These are phyloP conservation scores for Taiozyma onychis DNA, from an alignment of 1,139 yeast species.

Conservation along the genomic window DNA sequence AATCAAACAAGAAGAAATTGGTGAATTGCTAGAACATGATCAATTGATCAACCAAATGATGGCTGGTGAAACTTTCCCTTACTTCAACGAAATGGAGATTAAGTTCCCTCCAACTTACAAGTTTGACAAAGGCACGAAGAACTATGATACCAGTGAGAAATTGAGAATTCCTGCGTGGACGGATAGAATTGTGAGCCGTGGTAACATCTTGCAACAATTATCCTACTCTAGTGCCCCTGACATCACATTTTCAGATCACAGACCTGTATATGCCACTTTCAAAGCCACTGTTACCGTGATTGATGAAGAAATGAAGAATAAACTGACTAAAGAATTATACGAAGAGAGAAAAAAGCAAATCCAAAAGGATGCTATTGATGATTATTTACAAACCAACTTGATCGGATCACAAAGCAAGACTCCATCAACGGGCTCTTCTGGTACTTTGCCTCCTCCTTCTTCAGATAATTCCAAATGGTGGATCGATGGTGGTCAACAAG, in stretches of 20 bases:
- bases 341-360: slow-evolving; percentile 34
- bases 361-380: slow-evolving; percentile 23
- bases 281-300: slow-evolving; percentile 61
- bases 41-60: slow-evolving; percentile 82
- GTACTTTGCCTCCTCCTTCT: slow-evolving; percentile 79
- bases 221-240: slow-evolving; percentile 58
- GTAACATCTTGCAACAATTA: slow-evolving; percentile 53
- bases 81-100: slow-evolving; percentile 75
- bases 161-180: slow-evolving; percentile 97
- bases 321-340: slow-evolving; percentile 57
- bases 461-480: slow-evolving; percentile 86
- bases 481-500: slow-evolving; percentile 74
- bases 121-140: slow-evolving; percentile 81
- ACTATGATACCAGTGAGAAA: slow-evolving; percentile 87
- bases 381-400: background rate
- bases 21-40: slow-evolving; percentile 60
- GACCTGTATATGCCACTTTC: slow-evolving; percentile 85
- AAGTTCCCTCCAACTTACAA: slow-evolving; percentile 88
- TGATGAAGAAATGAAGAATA: slow-evolving; percentile 56
- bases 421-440: background rate
- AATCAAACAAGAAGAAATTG: slow-evolving; percentile 41
- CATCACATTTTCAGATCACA: slow-evolving; percentile 79
- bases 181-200: slow-evolving; percentile 63
- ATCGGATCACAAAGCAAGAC: background rate
- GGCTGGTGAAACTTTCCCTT: slow-evolving; percentile 80